A percentile compares a stretch with the other conserved stretches of the same genome.
phyloP scores from a whole-genome alignment of 2,329 filamentous ascomycete species.

The Sphaerulina vaccinii region DNA sequence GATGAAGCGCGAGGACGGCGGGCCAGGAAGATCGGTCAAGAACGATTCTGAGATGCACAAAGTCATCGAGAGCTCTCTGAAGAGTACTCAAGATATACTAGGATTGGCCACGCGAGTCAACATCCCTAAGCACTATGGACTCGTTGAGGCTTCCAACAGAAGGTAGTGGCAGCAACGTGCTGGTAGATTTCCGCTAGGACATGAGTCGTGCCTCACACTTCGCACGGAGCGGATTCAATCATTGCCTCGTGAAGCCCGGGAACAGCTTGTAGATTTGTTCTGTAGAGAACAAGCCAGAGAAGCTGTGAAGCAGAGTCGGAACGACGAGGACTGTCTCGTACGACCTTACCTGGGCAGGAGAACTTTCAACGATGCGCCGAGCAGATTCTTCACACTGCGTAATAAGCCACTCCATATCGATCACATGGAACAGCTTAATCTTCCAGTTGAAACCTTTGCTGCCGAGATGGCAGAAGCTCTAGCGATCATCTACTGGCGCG shows the following conservation, averaged over 20 bases:
- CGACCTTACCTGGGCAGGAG: conserved; percentile 51
- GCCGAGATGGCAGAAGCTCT: conserved; percentile 51
- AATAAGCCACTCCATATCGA: conserved; percentile 54
- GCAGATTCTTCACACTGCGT: conserved; percentile 44
- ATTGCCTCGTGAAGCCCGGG: conserved; percentile 2
- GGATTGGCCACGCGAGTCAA: background rate
- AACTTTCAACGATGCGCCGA: conserved; percentile 13
- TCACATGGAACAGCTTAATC: conserved; percentile 48
- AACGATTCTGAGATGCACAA: conserved; percentile 8
- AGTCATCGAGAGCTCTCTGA: conserved; percentile 4
- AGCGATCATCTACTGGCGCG: conserved; percentile 43
- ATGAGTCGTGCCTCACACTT: conserved; percentile 6
- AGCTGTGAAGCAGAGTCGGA: conserved; percentile 12
- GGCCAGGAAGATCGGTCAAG: background rate
- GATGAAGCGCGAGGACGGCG: conserved; percentile 13
- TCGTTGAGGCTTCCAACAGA: background rate
- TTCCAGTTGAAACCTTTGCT: conserved; percentile 43
- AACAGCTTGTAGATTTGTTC: conserved; percentile 19
- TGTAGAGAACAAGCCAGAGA: conserved; percentile 1
- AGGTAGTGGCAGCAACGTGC: conserved; percentile 2
- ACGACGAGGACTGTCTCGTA: conserved; percentile 45
- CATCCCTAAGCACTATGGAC: background rate
- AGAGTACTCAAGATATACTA: too few relatives aligned
- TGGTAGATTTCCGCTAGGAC: background rate
- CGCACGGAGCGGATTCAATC: conserved; percentile 9